phyloP scores from a whole-genome alignment of 768 basidiomycete genomes.

The Macrolepiota dolichaula region DNA sequence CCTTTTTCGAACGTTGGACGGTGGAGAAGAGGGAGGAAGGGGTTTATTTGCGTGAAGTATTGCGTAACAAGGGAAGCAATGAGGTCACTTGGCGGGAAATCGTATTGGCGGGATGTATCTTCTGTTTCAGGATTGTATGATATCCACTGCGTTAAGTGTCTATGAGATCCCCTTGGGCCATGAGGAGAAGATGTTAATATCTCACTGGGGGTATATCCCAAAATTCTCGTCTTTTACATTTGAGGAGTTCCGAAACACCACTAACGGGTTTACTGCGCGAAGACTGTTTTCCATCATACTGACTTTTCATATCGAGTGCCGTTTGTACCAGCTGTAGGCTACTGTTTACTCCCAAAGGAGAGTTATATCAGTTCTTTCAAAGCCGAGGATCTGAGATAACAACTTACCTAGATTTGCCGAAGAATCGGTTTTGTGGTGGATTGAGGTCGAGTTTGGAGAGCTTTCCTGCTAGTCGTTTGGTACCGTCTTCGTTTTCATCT shows the following conservation, averaged over 20 bases:
- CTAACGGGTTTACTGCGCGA: conserved; percentile 19
- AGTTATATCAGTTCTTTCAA: not conserved
- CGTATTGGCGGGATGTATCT: conserved; percentile 26
- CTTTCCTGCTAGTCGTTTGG: conserved; percentile 25
- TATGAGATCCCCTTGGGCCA: not conserved
- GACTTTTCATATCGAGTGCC: conserved; percentile 54
- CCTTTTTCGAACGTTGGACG: conserved; percentile 61
- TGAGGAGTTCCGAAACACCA: conserved; percentile 6
- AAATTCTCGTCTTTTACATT: conserved; percentile 40
- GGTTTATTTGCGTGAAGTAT: conserved; percentile 63
- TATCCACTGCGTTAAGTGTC: conserved; percentile 28
- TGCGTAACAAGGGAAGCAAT: conserved; percentile 50
- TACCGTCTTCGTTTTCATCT: conserved; percentile 27
- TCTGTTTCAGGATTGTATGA: conserved; percentile 19
- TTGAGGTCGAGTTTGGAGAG: conserved; percentile 34
- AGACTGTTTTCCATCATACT: conserved; percentile 39
- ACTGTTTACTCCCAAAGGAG: conserved; percentile 25
- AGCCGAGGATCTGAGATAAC: not conserved
- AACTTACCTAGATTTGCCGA: conserved; percentile 42
- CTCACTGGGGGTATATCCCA: conserved; percentile 47
- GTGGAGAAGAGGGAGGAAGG: conserved; percentile 65
- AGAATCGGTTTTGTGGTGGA: conserved; percentile 40
- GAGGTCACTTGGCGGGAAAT: conserved; percentile 54
- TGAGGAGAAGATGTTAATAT: not conserved
- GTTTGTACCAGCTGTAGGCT: conserved; percentile 48